A percentile compares a stretch with the other conserved stretches of the same genome.
phyloP scores from a whole-genome alignment of 2,329 filamentous ascomycete species.

The Magnaporthales sp. region DNA sequence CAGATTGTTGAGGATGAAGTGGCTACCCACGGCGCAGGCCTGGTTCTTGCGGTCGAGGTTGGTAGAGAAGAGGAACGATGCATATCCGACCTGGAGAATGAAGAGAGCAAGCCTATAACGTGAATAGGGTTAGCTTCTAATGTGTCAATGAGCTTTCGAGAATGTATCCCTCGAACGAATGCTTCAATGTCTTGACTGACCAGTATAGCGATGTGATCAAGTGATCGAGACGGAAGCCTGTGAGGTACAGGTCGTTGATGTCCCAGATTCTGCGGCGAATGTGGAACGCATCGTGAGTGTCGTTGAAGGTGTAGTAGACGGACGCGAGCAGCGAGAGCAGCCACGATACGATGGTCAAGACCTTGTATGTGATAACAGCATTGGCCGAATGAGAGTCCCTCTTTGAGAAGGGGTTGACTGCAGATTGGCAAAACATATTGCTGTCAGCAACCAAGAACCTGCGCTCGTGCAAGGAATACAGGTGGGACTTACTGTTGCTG shows the following conservation, averaged over 20 bases:
- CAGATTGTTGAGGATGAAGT: slow-evolving; percentile 82
- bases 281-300: slow-evolving; percentile 52
- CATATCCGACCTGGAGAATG: slow-evolving; percentile 66
- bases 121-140: not conserved
- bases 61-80: slow-evolving; percentile 65
- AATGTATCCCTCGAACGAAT: no score
- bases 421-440: not conserved
- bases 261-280: slow-evolving; percentile 62
- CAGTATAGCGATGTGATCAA: slow-evolving; percentile 65
- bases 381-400: slow-evolving; percentile 55
- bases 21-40: slow-evolving; percentile 68
- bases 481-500: slow-evolving; percentile 10
- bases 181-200: slow-evolving; percentile 29
- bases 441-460: not conserved
- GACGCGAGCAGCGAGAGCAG: slow-evolving; percentile 61
- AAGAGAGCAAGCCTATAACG: slow-evolving; percentile 58
- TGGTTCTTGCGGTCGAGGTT: slow-evolving; percentile 54
- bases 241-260: slow-evolving; percentile 57
- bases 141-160: no score
- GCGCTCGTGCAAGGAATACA: not conserved
- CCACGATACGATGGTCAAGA: slow-evolving; percentile 68
- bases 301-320: slow-evolving; percentile 64
- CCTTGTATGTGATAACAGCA: slow-evolving; percentile 64
- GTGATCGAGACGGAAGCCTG: slow-evolving; percentile 68
- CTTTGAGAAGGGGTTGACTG: slow-evolving; percentile 70